Evolutionary conservation across 192 early-diverging fungal species (phyloP).

Genomic region (Linnemannia schmuckeri): DNA sequence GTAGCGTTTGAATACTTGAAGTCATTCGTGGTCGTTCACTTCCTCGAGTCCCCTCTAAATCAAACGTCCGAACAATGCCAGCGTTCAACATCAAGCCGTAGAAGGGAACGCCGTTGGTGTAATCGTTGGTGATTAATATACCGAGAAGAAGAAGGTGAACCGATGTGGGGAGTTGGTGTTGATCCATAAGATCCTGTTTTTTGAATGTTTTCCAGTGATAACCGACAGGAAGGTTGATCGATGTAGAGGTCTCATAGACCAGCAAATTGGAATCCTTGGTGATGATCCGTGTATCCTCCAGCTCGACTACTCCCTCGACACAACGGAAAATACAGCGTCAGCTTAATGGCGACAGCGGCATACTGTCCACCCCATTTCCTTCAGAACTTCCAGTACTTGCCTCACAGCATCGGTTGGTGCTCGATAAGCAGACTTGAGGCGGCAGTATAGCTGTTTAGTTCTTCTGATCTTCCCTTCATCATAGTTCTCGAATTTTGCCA

Average conservation of each 20-base stretch:
- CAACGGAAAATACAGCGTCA: slow-evolving; percentile 8
- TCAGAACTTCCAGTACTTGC: neutral
- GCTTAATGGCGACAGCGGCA: neutral
- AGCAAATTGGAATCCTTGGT: slow-evolving; percentile 15
- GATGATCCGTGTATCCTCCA: neutral
- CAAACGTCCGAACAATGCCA: neutral
- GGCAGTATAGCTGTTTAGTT: neutral
- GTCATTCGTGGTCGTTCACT: neutral
- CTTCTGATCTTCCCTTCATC: neutral
- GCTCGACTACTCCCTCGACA: neutral
- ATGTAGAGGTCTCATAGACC: neutral
- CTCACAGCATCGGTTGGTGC: neutral
- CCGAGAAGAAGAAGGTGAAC: neutral
- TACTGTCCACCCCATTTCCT: neutral
- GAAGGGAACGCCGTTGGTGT: neutral
- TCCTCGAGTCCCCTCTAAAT: neutral
- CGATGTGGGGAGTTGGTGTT: neutral
- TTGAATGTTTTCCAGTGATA: neutral
- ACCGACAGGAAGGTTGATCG: slow-evolving; percentile 4
- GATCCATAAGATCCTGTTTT: neutral
- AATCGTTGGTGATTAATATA: slow-evolving; percentile 6
- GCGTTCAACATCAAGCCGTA: neutral
- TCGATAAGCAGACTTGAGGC: slow-evolving; percentile 7
- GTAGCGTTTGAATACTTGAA: neutral
- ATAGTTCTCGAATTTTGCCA: neutral